Base-by-base conservation (phyloP, 202 grass and related monocot species). In the Zizania palustris region DNA sequence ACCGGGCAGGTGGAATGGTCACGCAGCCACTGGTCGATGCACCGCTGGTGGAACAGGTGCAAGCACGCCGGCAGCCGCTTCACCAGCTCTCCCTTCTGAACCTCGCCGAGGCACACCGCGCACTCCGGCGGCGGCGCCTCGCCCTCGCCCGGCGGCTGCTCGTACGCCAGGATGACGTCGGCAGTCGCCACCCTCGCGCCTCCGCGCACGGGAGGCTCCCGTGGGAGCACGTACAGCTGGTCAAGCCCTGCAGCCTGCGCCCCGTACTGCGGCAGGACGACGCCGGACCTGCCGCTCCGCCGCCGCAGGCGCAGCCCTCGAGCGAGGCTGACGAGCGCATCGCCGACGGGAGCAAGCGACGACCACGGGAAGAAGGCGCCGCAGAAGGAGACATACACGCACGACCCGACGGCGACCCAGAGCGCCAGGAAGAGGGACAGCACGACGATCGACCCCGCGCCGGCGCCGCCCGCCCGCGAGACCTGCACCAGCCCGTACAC, bases 1-100 rank as follows among this genome's bases (percentile, higher is more conserved):
- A 85, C 40, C 0, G 82, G 75, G 50, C 82, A 85, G 0, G 82
- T 79, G 21, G 75, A 40, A 28, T 79, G 28, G 1, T 40, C 58
- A 5, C 38, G 9, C 7, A 88, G 42, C 82, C 86, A 84, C 6
- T 1, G 12, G 41, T 81, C 70, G 9, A 88, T 46, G 60, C 77
- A 88, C 11, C 76, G 40, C 5, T 39, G 20, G 58, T 88, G 86
- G 65, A 75, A 88, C 76, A 72, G 11, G 76, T 88, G 86, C 42
- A 48, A 49, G 51, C 81, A 88, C 42, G 1, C 41, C 13, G 86
- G 86, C 65, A 85, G 11, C 66, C 76, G 28, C 51, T 35, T 81
- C 59, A 55, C 59, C 66, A 40, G 77, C 60, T 73, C 71, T 58
- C 61, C 65, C 43, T 71, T 48, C 6, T 67, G 34, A 56, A 84